These are phyloP conservation scores for Leccinum variabile DNA, from an alignment of 1,284 basidiomycete species.

Conservation along the genomic window DNA sequence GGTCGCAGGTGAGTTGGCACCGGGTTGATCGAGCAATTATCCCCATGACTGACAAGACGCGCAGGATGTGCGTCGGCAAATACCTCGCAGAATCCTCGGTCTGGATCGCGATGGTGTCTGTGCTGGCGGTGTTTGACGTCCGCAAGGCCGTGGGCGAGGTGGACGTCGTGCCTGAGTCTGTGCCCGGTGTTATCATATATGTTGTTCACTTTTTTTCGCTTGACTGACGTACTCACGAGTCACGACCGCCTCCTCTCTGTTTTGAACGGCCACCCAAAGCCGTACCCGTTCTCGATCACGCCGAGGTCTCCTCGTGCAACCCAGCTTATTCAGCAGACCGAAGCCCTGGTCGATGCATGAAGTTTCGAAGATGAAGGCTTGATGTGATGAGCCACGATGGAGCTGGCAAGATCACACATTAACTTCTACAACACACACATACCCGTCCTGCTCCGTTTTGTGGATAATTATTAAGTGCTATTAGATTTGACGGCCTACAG, in stretches of 20 bases:
- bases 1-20: constrained; percentile 35
- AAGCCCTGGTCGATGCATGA: constrained; percentile 4
- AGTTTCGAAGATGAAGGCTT: neutral
- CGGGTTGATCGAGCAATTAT: neutral
- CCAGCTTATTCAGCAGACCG: constrained; percentile 17
- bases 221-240: neutral
- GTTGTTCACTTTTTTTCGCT: neutral
- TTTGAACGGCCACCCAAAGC: constrained; percentile 16
- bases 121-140: constrained; percentile 42
- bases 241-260: neutral
- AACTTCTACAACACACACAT: neutral
- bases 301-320: constrained; percentile 26
- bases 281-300: constrained; percentile 30
- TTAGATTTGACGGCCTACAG: neutral
- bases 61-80: constrained; percentile 47
- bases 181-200: constrained; percentile 54
- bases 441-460: neutral
- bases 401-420: neutral
- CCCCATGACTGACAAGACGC: neutral
- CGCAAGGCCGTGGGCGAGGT: constrained; percentile 33
- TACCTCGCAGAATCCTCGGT: constrained; percentile 43
- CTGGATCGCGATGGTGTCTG: constrained; percentile 46
- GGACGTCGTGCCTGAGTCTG: constrained; percentile 44
- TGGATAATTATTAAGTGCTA: neutral
- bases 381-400: neutral